phyloP scores from a whole-genome alignment of 1,284 basidiomycete genomes.

The Leccinum fallax region DNA sequence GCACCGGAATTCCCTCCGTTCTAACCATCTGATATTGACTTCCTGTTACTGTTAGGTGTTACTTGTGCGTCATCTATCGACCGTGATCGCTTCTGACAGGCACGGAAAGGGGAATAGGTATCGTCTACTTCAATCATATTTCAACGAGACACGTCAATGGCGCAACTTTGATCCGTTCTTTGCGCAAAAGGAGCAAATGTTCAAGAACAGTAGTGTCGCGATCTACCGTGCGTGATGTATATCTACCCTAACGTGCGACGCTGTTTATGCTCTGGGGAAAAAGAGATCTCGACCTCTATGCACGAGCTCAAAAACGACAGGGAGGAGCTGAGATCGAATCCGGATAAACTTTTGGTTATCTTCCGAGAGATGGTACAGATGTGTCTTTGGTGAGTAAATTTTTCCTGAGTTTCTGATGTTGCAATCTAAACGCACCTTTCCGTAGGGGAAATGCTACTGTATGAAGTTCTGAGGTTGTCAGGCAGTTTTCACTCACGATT shows the following conservation, averaged over 20 bases:
- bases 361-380: constrained; percentile 89
- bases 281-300: constrained; percentile 72
- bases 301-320: constrained; percentile 60
- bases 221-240: constrained; percentile 62
- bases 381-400: constrained; percentile 70
- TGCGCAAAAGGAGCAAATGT: constrained; percentile 80
- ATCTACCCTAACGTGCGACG: background rate
- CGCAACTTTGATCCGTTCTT: constrained; percentile 84
- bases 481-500: constrained; percentile 6
- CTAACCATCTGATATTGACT: constrained; percentile 3
- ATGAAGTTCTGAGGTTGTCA: constrained; percentile 12
- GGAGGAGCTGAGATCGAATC: constrained; percentile 45
- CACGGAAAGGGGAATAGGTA: constrained; percentile 55
- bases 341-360: constrained; percentile 59
- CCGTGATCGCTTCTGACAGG: background rate
- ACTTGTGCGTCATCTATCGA: constrained; percentile 48
- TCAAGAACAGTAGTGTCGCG: constrained; percentile 77
- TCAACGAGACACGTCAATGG: constrained; percentile 77
- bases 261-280: background rate
- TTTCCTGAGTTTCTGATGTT: background rate
- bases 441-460: constrained; percentile 83
- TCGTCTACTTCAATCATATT: constrained; percentile 79
- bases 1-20: background rate
- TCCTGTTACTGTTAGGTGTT: constrained; percentile 48
- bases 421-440: background rate